Evolutionary conservation across 176 grass and related monocot genomes (phyloP).

Genomic region (Pharus latifolius): DNA sequence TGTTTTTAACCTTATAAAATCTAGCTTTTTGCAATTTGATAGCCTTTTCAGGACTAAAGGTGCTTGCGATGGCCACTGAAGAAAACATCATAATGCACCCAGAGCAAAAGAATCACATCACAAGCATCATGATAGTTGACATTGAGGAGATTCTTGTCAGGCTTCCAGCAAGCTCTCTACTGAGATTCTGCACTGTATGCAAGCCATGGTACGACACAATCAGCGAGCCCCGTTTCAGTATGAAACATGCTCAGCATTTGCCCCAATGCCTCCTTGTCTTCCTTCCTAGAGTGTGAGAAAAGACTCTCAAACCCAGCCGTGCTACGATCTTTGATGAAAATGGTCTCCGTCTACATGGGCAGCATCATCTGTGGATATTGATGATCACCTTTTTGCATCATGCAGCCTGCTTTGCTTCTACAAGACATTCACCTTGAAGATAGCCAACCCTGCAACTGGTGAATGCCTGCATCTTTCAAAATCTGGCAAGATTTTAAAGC

Average conservation of each 20-base stretch:
- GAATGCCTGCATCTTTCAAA: constrained; percentile 17
- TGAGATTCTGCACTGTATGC: neutral
- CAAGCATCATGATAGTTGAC: constrained; percentile 6
- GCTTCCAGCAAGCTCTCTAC: constrained; percentile 11
- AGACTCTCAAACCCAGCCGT: neutral
- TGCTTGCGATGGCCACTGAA: neutral
- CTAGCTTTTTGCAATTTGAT: neutral
- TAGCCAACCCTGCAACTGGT: constrained; percentile 21
- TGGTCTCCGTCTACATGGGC: constrained; percentile 8
- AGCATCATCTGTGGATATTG: neutral
- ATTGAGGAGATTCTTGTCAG: constrained; percentile 27
- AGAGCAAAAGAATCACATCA: neutral
- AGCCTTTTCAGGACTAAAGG: neutral
- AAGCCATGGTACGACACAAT: constrained; percentile 21
- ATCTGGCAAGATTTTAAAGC: neutral
- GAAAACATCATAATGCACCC: neutral
- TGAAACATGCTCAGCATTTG: neutral
- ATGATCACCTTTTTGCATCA: constrained; percentile 24
- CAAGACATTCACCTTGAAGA: constrained; percentile 13
- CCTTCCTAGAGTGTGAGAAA: neutral
- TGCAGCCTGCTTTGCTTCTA: constrained; percentile 41
- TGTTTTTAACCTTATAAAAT: neutral
- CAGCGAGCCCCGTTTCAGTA: neutral
- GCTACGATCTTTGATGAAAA: constrained; percentile 1
- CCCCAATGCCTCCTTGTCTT: constrained; percentile 24